These are phyloP conservation scores for Arctium lappa DNA, from an alignment of 129 eudicot genomes.

Conservation along the genomic window DNA sequence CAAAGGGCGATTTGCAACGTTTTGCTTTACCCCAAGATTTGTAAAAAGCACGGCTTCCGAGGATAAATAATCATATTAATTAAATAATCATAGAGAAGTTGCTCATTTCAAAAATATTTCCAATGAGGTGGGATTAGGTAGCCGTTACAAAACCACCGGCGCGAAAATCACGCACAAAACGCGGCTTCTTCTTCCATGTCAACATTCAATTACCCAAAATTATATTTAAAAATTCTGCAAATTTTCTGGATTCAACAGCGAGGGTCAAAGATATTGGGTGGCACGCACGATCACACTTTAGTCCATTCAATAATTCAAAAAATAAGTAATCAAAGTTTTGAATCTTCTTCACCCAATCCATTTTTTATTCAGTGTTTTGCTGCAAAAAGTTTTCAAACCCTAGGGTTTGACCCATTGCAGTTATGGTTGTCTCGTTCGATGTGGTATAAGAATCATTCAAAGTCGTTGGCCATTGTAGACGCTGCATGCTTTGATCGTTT, in stretches of 20 bases:
- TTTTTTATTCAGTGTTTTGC: neutral
- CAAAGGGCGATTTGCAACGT: too few species aligned
- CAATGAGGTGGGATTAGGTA: neutral
- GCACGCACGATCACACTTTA: conserved; percentile 15
- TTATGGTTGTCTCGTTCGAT: neutral
- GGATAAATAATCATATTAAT: too few species aligned
- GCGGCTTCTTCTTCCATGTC: neutral
- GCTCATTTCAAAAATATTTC: neutral
- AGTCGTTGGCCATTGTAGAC: neutral
- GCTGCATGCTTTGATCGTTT: neutral
- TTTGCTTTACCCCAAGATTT: too few species aligned
- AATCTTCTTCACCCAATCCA: neutral
- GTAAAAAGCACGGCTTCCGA: too few species aligned
- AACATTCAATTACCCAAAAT: neutral
- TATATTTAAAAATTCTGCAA: neutral
- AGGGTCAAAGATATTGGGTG: conserved; percentile 15
- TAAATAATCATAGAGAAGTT: too few species aligned
- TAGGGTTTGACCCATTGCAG: conserved; percentile 1
- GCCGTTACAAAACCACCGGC: conserved; percentile 3
- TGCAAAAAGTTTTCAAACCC: conserved; percentile 1
- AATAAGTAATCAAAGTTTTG: neutral
- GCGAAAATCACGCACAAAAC: conserved; percentile 17
- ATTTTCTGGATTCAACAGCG: neutral
- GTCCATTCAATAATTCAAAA: neutral
- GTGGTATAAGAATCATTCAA: conserved; percentile 11